phyloP scores from a whole-genome alignment of 225 moss, liverwort and hornwort species.

The Neckera pumila region DNA sequence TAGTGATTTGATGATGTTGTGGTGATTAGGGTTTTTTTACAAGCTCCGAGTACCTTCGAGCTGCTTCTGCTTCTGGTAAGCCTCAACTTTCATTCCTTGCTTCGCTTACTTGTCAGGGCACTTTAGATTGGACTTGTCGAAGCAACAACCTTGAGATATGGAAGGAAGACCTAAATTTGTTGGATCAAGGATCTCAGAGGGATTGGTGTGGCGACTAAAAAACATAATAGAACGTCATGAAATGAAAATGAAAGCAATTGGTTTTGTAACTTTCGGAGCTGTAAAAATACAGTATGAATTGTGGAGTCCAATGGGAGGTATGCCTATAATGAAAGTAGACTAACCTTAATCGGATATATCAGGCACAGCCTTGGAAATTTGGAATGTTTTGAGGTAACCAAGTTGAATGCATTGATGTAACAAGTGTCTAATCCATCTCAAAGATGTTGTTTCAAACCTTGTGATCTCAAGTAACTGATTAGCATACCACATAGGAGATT shows the following conservation, averaged over 20 bases:
- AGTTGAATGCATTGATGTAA: not conserved
- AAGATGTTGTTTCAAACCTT: not conserved
- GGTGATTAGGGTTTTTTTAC: constrained; percentile 15
- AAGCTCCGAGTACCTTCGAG: not conserved
- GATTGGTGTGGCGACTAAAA: not conserved
- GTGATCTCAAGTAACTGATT: not conserved
- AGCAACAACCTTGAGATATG: not conserved
- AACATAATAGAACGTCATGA: not conserved
- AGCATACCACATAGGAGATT: not conserved
- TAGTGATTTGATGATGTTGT: not conserved
- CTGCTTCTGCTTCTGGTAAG: constrained; percentile 18
- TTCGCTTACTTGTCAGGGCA: not conserved
- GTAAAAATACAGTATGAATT: not conserved
- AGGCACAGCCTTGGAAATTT: not conserved
- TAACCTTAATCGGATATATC: not conserved
- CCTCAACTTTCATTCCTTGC: not conserved
- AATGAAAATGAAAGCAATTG: not conserved
- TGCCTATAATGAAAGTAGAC: not conserved
- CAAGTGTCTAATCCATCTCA: not conserved
- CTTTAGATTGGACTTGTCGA: not conserved
- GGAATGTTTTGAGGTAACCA: not conserved
- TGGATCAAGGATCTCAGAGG: not conserved
- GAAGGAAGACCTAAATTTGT: not conserved
- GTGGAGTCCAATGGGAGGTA: not conserved
- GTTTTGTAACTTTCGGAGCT: not conserved